Evolutionary conservation across 176 grass and related monocot genomes (phyloP).

Genomic region (Juncus inflexus): DNA sequence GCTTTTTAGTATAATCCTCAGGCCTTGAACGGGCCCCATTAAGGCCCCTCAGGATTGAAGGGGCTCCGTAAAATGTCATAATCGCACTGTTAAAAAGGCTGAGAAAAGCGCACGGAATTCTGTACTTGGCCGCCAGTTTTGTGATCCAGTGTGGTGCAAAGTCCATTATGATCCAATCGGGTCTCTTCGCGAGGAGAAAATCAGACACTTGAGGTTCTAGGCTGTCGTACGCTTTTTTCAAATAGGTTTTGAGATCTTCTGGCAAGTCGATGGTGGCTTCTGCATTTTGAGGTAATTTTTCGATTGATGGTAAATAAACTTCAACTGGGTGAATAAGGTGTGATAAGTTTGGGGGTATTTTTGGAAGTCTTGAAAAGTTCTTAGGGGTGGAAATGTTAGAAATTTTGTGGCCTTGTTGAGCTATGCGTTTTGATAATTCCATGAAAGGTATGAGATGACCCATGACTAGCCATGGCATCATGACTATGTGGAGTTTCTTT

Average conservation of each 20-base stretch:
- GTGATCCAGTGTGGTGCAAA: slow-evolving; percentile 48
- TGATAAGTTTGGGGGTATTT: slow-evolving; percentile 4
- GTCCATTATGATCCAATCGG: slow-evolving; percentile 60
- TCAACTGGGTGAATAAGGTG: slow-evolving; percentile 13
- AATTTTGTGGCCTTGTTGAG: slow-evolving; percentile 21
- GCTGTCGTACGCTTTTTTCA: slow-evolving; percentile 43
- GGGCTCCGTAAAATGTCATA: slow-evolving; percentile 30
- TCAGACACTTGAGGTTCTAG: slow-evolving; percentile 23
- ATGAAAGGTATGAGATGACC: slow-evolving; percentile 26
- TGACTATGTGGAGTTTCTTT: slow-evolving; percentile 19
- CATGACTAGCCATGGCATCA: slow-evolving; percentile 26
- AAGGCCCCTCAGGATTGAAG: slow-evolving; percentile 6
- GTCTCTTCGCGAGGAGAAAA: slow-evolving; percentile 15
- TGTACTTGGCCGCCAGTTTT: slow-evolving; percentile 26
- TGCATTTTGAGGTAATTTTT: not conserved
- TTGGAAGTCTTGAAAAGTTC: slow-evolving; percentile 10
- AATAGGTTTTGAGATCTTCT: slow-evolving; percentile 34
- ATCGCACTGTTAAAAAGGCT: slow-evolving; percentile 28
- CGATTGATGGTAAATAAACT: not conserved
- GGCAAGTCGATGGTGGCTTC: slow-evolving; percentile 44
- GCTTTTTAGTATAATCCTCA: slow-evolving; percentile 32
- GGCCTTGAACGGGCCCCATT: slow-evolving; percentile 5
- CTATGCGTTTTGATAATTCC: slow-evolving; percentile 26
- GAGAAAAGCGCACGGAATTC: slow-evolving; percentile 50
- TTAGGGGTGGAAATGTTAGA: slow-evolving; percentile 14